A percentile compares a stretch with the other conserved stretches of the same genome.
These are phyloP conservation scores for Candida piceae DNA, from an alignment of 805 yeast genomes.

Conservation along the genomic window DNA sequence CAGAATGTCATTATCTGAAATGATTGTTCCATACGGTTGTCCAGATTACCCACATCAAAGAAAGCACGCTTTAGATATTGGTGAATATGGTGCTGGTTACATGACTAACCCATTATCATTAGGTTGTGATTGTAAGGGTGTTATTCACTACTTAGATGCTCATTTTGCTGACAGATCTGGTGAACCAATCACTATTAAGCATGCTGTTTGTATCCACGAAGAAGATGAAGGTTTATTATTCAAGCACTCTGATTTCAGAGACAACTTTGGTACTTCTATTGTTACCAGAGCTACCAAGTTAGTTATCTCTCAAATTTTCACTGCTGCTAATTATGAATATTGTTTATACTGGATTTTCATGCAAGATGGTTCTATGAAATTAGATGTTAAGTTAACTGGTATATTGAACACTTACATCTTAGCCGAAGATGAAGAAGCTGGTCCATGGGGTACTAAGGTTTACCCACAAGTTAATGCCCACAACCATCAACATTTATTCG, in stretches of 20 bases:
- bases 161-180: constrained; percentile 65
- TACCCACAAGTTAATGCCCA: constrained; percentile 81
- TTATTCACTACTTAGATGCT: constrained; percentile 79
- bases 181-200: constrained; percentile 63
- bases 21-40: constrained; percentile 81
- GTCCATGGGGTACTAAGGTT: constrained; percentile 78
- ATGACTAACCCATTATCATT: constrained; percentile 74
- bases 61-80: constrained; percentile 82
- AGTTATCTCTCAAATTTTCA: constrained; percentile 74
- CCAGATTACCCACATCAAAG: constrained; percentile 80
- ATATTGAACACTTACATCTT: constrained; percentile 69
- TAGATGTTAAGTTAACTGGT: constrained; percentile 78
- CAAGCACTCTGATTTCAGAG: constrained; percentile 84
- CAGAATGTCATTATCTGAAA: constrained; percentile 71
- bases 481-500: constrained; percentile 81
- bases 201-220: constrained; percentile 81
- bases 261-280: constrained; percentile 66
- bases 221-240: constrained; percentile 77
- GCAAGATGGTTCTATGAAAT: constrained; percentile 79
- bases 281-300: constrained; percentile 72
- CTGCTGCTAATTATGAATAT: constrained; percentile 85
- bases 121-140: constrained; percentile 86
- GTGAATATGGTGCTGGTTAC: constrained; percentile 85
- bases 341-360: constrained; percentile 78
- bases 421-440: constrained; percentile 58